Percentiles rank a stretch among this genome's conserved stretches.
These are phyloP conservation scores for Nothophoma quercina DNA, from an alignment of 2,329 filamentous ascomycete genomes.

Conservation along the genomic window DNA sequence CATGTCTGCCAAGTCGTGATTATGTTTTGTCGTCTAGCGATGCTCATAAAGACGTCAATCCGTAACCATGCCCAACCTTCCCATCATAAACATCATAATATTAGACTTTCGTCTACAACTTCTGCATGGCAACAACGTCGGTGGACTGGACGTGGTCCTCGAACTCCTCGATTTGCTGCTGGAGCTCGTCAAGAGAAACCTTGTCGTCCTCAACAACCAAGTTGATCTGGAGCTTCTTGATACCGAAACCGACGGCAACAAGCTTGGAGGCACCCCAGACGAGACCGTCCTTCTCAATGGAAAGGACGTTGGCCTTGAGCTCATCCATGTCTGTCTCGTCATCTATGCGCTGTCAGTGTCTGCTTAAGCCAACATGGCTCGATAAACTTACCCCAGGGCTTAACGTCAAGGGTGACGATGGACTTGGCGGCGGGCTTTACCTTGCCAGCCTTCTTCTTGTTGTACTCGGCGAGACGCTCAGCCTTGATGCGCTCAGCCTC, in stretches of 20 bases:
- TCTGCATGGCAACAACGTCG: constrained; percentile 74
- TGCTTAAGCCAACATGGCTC: background rate
- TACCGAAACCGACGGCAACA: constrained; percentile 91
- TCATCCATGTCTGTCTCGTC: constrained; percentile 92
- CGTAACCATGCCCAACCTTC: constrained; percentile 31
- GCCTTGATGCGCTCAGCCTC: constrained; percentile 85
- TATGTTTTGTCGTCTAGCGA: constrained; percentile 38
- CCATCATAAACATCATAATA: constrained; percentile 34
- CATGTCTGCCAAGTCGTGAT: constrained; percentile 35
- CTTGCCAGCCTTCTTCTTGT: constrained; percentile 96
- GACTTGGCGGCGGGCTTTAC: constrained; percentile 94
- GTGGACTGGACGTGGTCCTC: constrained; percentile 97
- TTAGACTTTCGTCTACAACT: constrained; percentile 45
- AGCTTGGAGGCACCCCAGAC: constrained; percentile 94
- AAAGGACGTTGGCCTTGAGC: constrained; percentile 80
- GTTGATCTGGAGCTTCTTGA: constrained; percentile 99
- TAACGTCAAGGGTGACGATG: constrained; percentile 92
- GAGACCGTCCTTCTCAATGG: constrained; percentile 90
- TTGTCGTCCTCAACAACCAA: constrained; percentile 97
- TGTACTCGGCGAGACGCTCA: constrained; percentile 91
- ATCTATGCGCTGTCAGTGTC: constrained; percentile 59
- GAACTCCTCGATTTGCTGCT: constrained; percentile 83
- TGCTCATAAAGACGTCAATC: constrained; percentile 46
- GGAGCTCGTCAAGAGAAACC: constrained; percentile 84
- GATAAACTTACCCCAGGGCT: constrained; percentile 87